These are phyloP conservation scores for Podospora pseudopauciseta DNA, from an alignment of 495 filamentous ascomycete species.

Conservation along the genomic window DNA sequence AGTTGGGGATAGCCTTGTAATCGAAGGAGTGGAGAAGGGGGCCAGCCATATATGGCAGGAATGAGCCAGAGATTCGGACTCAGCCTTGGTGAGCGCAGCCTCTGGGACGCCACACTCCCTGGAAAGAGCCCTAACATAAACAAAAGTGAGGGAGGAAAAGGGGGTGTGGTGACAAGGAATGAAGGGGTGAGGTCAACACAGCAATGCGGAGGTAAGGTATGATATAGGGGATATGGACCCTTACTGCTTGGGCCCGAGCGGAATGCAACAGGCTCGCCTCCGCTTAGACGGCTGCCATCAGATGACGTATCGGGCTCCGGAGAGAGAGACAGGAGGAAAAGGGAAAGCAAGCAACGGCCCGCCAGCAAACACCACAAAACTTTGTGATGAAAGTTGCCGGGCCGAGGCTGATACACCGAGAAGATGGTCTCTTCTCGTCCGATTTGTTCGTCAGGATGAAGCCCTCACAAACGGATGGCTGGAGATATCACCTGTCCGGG, in stretches of 20 bases:
- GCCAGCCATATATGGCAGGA: background rate
- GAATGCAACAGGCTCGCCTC: background rate
- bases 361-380: background rate
- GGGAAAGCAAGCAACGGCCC: background rate
- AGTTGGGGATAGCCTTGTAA: background rate
- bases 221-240: background rate
- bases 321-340: background rate
- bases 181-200: background rate
- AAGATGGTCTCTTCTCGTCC: background rate
- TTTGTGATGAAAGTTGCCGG: background rate
- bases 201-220: background rate
- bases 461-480: background rate
- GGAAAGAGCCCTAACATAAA: background rate
- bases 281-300: background rate
- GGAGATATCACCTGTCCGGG: background rate
- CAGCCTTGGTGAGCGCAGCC: background rate
- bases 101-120: background rate
- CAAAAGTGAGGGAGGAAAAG: background rate
- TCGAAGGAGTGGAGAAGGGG: background rate
- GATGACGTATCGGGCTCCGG: slow-evolving; percentile 3
- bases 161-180: background rate
- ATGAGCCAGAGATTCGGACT: background rate
- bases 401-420: background rate
- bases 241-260: background rate
- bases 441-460: background rate